Evolutionary conservation across 169 alveolate species (phyloP).

Genomic region (Eimeria tenella): DNA sequence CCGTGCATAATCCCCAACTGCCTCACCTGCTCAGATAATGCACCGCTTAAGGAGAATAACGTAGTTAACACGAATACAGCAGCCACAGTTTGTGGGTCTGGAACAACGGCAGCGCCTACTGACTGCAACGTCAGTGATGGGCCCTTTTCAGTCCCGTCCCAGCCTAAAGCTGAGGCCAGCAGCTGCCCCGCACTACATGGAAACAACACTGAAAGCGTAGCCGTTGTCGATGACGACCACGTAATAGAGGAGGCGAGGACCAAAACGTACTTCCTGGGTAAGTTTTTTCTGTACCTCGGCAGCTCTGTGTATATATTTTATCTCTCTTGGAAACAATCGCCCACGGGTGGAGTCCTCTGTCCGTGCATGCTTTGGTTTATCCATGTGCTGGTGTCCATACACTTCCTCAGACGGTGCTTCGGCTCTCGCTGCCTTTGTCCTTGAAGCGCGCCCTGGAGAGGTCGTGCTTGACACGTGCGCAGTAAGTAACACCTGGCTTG

Average conservation of each 20-base stretch:
- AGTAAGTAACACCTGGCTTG: neutral
- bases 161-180: neutral
- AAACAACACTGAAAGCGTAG: neutral
- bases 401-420: constrained; percentile 72
- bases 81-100: neutral
- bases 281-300: neutral
- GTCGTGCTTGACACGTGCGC: constrained; percentile 78
- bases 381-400: neutral
- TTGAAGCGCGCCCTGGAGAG: constrained; percentile 71
- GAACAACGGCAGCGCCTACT: neutral
- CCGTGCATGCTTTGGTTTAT: neutral
- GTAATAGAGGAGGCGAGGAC: constrained; percentile 51
- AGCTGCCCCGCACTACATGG: neutral
- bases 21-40: neutral
- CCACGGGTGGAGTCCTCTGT: too few relatives aligned
- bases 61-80: neutral
- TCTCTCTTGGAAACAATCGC: neutral
- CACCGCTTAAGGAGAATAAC: neutral
- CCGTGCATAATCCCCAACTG: constrained; percentile 63
- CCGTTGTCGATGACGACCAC: constrained; percentile 53
- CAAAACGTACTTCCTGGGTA: constrained; percentile 61
- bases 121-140: too few relatives aligned
- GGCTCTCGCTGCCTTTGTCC: constrained; percentile 70
- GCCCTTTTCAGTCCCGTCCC: too few relatives aligned
- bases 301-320: neutral